A percentile compares a stretch with the other conserved stretches of the same genome.
Evolutionary conservation across 139 green algal genomes (phyloP).

Genomic region (Picochlorum sp.): DNA sequence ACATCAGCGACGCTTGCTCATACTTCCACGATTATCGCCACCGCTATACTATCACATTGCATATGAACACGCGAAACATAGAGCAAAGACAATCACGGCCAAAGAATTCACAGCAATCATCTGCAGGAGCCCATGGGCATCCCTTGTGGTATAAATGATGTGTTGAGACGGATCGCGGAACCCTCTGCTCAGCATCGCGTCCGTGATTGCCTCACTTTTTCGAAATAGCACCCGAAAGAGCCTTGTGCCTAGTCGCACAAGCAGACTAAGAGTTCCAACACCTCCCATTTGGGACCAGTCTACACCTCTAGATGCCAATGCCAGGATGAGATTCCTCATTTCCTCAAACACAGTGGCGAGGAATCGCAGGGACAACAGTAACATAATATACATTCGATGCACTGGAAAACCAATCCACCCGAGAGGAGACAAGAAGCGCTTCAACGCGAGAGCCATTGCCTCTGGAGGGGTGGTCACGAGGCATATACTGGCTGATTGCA

Average conservation of each 20-base stretch:
- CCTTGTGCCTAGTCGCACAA: background rate
- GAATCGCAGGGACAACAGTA: conserved; percentile 30
- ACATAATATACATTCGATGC: conserved; percentile 21
- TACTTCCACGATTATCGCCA: too few relatives aligned
- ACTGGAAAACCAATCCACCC: conserved; percentile 19
- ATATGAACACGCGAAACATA: too few relatives aligned
- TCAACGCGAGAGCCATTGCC: conserved; percentile 20
- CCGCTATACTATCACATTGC: too few relatives aligned
- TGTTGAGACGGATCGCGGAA: conserved; percentile 20
- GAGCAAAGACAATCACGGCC: too few relatives aligned
- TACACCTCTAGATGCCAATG: conserved; percentile 22
- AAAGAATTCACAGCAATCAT: too few relatives aligned
- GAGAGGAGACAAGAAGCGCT: conserved; percentile 19
- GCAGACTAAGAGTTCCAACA: conserved; percentile 8
- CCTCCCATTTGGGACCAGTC: conserved; percentile 19
- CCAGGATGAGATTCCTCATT: conserved; percentile 25
- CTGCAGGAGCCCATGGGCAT: too few relatives aligned
- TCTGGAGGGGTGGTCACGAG: conserved; percentile 31
- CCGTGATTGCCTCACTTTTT: conserved; percentile 23
- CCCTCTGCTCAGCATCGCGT: conserved; percentile 22
- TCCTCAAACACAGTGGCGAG: conserved; percentile 35
- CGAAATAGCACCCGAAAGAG: conserved; percentile 26
- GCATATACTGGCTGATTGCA: conserved; percentile 32
- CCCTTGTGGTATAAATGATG: background rate
- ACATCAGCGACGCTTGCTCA: too few relatives aligned